Conservation (phyloP, 306 rosid species). For the Castanea crenata region DNA sequence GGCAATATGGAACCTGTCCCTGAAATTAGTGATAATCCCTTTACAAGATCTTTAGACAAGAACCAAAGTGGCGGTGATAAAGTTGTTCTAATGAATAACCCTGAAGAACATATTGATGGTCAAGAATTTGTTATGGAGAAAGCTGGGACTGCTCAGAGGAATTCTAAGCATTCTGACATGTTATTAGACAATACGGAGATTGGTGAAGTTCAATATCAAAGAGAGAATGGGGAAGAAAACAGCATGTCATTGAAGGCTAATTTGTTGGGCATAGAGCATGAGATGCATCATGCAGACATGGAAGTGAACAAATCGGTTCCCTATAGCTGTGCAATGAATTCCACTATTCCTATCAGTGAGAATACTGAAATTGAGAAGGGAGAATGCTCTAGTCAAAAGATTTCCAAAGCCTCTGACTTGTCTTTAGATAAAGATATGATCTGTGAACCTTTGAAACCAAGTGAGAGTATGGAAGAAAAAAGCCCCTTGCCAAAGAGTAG, state of each 20-base stretch:
- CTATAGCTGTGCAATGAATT: constrained; percentile 1
- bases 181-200: not conserved
- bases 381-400: constrained; percentile 23
- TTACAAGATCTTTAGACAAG: constrained; percentile 13
- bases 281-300: constrained; percentile 32
- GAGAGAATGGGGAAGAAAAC: constrained; percentile 16
- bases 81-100: constrained; percentile 33
- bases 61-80: constrained; percentile 26
- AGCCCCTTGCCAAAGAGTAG: constrained; percentile 1
- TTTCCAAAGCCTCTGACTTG: constrained; percentile 16
- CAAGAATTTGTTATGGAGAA: constrained; percentile 9
- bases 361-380: constrained; percentile 29
- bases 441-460: constrained; percentile 18
- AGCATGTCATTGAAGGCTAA: not conserved
- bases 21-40: constrained; percentile 23
- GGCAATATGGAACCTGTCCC: constrained; percentile 36
- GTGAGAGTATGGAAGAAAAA: constrained; percentile 11
- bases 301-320: constrained; percentile 23
- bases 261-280: constrained; percentile 7
- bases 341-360: constrained; percentile 23
- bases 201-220: constrained; percentile 17
- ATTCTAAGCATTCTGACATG: constrained; percentile 14
- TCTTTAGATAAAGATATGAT: constrained; percentile 27
- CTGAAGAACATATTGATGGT: constrained; percentile 28
- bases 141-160: constrained; percentile 26